Conservation (phyloP, 2,329 filamentous ascomycete species). For the Graphilbum sp. region DNA sequence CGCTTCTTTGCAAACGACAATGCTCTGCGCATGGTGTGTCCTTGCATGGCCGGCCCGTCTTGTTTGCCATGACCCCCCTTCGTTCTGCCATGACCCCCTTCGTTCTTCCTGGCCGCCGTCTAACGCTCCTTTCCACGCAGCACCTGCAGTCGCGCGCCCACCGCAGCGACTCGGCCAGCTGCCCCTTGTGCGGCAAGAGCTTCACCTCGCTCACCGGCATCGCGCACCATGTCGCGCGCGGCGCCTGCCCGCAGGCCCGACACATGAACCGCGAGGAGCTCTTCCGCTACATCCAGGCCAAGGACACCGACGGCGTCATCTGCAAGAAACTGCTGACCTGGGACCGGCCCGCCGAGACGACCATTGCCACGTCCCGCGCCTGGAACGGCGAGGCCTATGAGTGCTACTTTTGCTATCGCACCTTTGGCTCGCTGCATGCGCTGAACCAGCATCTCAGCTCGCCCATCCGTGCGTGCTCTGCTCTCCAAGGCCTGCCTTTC, state of each 20-base stretch:
- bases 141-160: constrained; percentile 38
- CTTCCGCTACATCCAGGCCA: constrained; percentile 24
- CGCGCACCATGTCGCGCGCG: constrained; percentile 37
- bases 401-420: constrained; percentile 35
- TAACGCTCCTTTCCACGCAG: too few species aligned
- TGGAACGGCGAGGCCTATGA: constrained; percentile 30
- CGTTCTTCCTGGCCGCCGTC: too few species aligned
- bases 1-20: not conserved
- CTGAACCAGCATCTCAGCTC: constrained; percentile 40
- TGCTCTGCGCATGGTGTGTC: constrained; percentile 13
- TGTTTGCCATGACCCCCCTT: too few species aligned
- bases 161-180: constrained; percentile 24
- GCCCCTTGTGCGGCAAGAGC: constrained; percentile 34
- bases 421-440: constrained; percentile 18
- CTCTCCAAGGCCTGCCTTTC: too few species aligned
- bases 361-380: constrained; percentile 21
- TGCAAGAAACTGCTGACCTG: constrained; percentile 34
- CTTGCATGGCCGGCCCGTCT: not conserved
- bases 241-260: constrained; percentile 29
- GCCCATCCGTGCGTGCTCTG: constrained; percentile 28
- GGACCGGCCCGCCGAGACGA: constrained; percentile 14
- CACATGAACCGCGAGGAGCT: constrained; percentile 30
- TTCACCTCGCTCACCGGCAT: constrained; percentile 37
- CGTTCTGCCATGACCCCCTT: too few species aligned
- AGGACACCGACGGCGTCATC: constrained; percentile 31